Evolutionary conservation across 2,329 filamentous ascomycete species (phyloP), one percentile per base, ranked within the genome.

Genomic region (Aspergillus pseudoterreus): DNA sequence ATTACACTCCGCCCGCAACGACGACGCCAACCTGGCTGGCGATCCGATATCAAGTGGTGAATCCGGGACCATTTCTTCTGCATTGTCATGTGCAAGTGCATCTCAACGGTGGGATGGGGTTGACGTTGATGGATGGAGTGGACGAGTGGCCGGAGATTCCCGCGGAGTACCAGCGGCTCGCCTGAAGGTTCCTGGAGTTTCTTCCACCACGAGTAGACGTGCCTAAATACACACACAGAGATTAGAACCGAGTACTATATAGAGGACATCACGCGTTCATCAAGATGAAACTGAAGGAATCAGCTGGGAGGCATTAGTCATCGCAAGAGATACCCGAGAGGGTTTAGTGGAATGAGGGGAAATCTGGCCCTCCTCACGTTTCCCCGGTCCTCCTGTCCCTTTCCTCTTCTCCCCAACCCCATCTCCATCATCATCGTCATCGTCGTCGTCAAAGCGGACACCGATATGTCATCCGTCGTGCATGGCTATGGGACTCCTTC

Each of bases 41-140:
- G 1, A 66, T 83, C 24, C 68, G 81, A 11, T 82, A 83, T 54
- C 75, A 79, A 15, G 77, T 75, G 30, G 68, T 68, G 17, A 79
- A 80, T 52, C 78, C 81, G 3, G 80, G 80, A 0, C 71, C 78
- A 0, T 83, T 78, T 73, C 57, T 82, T 22, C 58, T 83, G 4
- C 81, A 83, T 56, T 83, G 81, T 54, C 81, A 83, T 61, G 78
- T 82, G 30, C 71, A 76, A 60, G 75, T 75, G 24, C 81, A 83
- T 54, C 65, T 81, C 51, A 64, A 71, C 24, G 80, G 80, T 2
- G 81, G 81, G 1, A 84, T 83, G 81, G 70, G 71, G 24, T 64
- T 82, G 64, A 75, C 77, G 1, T 73, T 83, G n/a, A 54, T 73
- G n/a, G 71, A 73, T 43, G 71, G 67, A 1, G 55, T 71, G 17